Percentiles rank a stretch among this genome's conserved stretches.
These are phyloP conservation scores for Taiozyma onychis DNA, from an alignment of 1,139 yeast species.

Conservation along the genomic window DNA sequence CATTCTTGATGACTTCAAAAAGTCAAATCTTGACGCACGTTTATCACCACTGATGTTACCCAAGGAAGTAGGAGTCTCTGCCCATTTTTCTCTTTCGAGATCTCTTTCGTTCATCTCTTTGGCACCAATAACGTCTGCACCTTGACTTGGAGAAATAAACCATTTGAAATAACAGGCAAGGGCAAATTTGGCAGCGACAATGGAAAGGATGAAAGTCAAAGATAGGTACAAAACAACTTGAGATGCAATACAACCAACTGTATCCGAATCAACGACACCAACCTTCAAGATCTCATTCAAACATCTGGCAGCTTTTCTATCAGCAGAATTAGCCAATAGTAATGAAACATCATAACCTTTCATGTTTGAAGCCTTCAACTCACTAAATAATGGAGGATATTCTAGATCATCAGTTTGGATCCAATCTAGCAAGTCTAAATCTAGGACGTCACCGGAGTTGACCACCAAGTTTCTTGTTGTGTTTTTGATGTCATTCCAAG, in stretches of 20 bases:
- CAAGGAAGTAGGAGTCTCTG: conserved; percentile 45
- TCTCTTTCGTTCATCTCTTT: conserved; percentile 47
- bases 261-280: conserved; percentile 82
- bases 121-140: conserved; percentile 60
- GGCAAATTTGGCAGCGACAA: conserved; percentile 69
- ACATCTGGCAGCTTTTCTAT: conserved; percentile 74
- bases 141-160: conserved; percentile 73
- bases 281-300: conserved; percentile 83
- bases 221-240: conserved; percentile 75
- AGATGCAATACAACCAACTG: conserved; percentile 96
- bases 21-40: conserved; percentile 22
- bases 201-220: conserved; percentile 74
- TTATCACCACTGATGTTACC: conserved; percentile 35
- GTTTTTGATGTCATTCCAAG: conserved; percentile 82
- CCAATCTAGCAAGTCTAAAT: conserved; percentile 72
- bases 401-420: conserved; percentile 59
- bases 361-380: conserved; percentile 51
- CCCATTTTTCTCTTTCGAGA: conserved; percentile 74
- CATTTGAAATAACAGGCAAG: conserved; percentile 89
- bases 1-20: conserved; percentile 21
- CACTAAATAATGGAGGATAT: conserved; percentile 68
- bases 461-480: conserved; percentile 75
- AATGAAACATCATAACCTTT: conserved; percentile 81
- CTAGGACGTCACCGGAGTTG: conserved; percentile 83
- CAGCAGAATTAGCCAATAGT: conserved; percentile 60